These are phyloP conservation scores for Sanghuangporus weigelae DNA, from an alignment of 1,284 basidiomycete genomes.

Conservation along the genomic window DNA sequence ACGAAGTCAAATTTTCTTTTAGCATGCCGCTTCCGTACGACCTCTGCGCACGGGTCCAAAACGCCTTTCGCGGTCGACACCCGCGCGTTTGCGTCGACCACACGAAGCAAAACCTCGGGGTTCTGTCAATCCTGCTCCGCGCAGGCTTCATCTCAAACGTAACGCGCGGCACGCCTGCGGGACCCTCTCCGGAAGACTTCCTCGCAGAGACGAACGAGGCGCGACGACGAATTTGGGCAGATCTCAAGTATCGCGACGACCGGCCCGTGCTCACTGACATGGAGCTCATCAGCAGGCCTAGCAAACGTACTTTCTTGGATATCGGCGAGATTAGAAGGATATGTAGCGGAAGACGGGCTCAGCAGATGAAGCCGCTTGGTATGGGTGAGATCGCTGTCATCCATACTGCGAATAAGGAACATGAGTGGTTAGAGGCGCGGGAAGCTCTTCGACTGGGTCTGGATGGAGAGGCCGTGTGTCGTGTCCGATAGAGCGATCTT, in stretches of 20 bases:
- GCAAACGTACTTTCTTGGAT: slow-evolving; percentile 71
- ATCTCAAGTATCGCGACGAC: slow-evolving; percentile 87
- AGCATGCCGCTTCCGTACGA: slow-evolving; percentile 69
- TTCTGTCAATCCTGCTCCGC: slow-evolving; percentile 81
- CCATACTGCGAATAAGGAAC: slow-evolving; percentile 59
- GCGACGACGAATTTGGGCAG: slow-evolving; percentile 79
- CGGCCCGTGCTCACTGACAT: slow-evolving; percentile 71
- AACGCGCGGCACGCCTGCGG: slow-evolving; percentile 70
- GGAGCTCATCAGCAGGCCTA: slow-evolving; percentile 72
- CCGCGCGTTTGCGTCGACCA: slow-evolving; percentile 69
- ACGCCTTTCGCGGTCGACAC: slow-evolving; percentile 82
- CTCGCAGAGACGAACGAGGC: slow-evolving; percentile 42
- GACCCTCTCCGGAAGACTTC: slow-evolving; percentile 62
- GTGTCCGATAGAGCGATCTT: slow-evolving; percentile 43
- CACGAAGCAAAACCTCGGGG: slow-evolving; percentile 77
- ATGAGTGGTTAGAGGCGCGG: slow-evolving; percentile 69
- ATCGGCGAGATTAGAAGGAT: slow-evolving; percentile 65
- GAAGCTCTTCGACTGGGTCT: slow-evolving; percentile 62
- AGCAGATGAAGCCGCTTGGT: slow-evolving; percentile 66
- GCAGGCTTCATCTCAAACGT: slow-evolving; percentile 80
- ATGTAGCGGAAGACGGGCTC: slow-evolving; percentile 67
- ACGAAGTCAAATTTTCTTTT: background rate
- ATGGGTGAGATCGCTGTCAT: slow-evolving; percentile 88
- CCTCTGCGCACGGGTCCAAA: slow-evolving; percentile 82
- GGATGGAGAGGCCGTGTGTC: slow-evolving; percentile 69